Conservation (phyloP, 495 filamentous ascomycete species). For the Penicillium maclennaniae region DNA sequence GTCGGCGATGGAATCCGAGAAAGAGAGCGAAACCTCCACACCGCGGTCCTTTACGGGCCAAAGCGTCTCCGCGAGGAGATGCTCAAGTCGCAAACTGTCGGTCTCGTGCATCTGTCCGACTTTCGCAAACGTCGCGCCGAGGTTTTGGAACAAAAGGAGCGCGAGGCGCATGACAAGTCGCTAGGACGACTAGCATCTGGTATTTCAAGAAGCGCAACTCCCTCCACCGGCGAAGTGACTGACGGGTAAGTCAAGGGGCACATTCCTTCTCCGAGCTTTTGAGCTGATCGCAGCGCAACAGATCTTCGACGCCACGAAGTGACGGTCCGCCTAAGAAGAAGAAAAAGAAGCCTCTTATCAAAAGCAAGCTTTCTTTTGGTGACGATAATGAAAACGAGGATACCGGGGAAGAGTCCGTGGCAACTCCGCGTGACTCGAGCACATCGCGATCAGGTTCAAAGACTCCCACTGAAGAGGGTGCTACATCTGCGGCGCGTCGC, state of each 20-base stretch:
- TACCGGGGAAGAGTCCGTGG: conserved; percentile 31
- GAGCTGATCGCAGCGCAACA: conserved; percentile 41
- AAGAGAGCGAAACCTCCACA: conserved; percentile 36
- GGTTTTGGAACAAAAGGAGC: conserved; percentile 84
- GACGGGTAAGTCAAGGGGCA: conserved; percentile 45
- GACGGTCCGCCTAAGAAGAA: conserved; percentile 56
- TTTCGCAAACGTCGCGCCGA: conserved; percentile 97
- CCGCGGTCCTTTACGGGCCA: conserved; percentile 68
- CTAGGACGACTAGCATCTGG: conserved; percentile 47
- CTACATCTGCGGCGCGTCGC: conserved; percentile 37
- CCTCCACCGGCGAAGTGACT: conserved; percentile 48
- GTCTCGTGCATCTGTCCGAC: conserved; percentile 85
- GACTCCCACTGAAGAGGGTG: conserved; percentile 37
- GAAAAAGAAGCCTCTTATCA: conserved; percentile 60
- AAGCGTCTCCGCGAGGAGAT: conserved; percentile 77
- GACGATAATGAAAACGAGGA: conserved; percentile 56
- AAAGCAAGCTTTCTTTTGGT: conserved; percentile 68
- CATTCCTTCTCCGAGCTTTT: conserved; percentile 1
- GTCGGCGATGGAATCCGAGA: conserved; percentile 34
- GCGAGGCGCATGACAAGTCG: conserved; percentile 67
- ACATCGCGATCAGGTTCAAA: conserved; percentile 36
- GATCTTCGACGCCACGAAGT: conserved; percentile 38
- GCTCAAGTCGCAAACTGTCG: conserved; percentile 89
- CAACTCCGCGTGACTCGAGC: conserved; percentile 35
- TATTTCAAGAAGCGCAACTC: conserved; percentile 50